A percentile compares a stretch with the other conserved stretches of the same genome.
Evolutionary conservation across 2,329 filamentous ascomycete species (phyloP).

Genomic region (Xylaria sp.): DNA sequence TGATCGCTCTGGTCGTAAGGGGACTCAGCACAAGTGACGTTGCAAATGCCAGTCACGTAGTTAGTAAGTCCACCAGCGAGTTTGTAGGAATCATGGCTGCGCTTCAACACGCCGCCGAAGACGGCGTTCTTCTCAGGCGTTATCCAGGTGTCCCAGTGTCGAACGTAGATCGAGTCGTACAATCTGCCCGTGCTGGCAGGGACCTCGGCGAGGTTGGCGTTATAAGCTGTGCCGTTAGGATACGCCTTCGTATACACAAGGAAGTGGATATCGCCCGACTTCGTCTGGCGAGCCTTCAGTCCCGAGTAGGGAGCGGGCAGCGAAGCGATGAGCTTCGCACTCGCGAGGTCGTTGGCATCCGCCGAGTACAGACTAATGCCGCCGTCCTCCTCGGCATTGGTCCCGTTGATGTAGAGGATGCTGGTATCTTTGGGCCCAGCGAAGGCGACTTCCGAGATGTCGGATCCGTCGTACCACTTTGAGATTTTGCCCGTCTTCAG

Average conservation of each 20-base stretch:
- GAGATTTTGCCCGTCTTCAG: constrained; percentile 63
- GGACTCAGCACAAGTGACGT: constrained; percentile 54
- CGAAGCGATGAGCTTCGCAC: constrained; percentile 51
- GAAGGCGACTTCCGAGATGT: constrained; percentile 68
- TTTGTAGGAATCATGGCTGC: constrained; percentile 43
- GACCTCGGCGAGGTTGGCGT: constrained; percentile 59
- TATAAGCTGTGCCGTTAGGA: constrained; percentile 68
- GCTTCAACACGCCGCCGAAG: constrained; percentile 66
- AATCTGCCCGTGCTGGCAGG: constrained; percentile 63
- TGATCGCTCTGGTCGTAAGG: constrained; percentile 64
- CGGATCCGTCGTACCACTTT: constrained; percentile 62
- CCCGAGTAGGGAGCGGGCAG: constrained; percentile 54
- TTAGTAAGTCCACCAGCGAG: constrained; percentile 50
- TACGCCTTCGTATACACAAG: constrained; percentile 63
- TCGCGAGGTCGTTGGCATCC: constrained; percentile 47
- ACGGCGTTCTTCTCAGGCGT: constrained; percentile 67
- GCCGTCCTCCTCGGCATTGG: constrained; percentile 57
- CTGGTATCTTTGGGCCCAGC: constrained; percentile 62
- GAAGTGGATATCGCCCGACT: constrained; percentile 52
- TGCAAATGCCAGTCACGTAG: constrained; percentile 51
- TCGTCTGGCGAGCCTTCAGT: constrained; percentile 50
- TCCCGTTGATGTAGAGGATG: constrained; percentile 61
- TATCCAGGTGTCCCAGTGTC: constrained; percentile 70
- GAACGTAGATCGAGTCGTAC: constrained; percentile 67
- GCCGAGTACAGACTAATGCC: constrained; percentile 55